Conservation (phyloP, 2,329 filamentous ascomycete species). For the Penicillium frequentans region DNA sequence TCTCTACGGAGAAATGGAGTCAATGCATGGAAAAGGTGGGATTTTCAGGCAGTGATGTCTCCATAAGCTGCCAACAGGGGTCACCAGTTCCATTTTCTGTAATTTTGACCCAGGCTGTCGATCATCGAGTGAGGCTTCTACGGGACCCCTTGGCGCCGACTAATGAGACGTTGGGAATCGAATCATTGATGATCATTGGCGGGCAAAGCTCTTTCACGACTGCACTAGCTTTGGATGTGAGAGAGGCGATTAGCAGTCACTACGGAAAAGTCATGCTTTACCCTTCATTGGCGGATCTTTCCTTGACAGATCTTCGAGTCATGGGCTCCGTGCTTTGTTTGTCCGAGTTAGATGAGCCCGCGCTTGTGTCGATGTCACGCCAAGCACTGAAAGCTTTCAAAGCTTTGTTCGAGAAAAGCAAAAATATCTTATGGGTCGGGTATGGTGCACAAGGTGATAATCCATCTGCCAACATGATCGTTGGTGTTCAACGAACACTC, state of each 20-base stretch:
- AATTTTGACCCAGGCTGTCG: slow-evolving; percentile 35
- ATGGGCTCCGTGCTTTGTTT: slow-evolving; percentile 23
- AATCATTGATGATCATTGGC: slow-evolving; percentile 20
- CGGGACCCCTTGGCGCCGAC: slow-evolving; percentile 25
- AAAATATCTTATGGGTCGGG: slow-evolving; percentile 26
- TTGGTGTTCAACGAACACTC: slow-evolving; percentile 24
- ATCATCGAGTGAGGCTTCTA: slow-evolving; percentile 27
- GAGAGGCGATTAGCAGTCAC: slow-evolving; percentile 3
- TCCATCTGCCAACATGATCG: slow-evolving; percentile 21
- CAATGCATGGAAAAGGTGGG: slow-evolving; percentile 28
- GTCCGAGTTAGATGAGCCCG: slow-evolving; percentile 29
- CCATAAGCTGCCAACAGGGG: neutral
- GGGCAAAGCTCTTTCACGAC: slow-evolving; percentile 10
- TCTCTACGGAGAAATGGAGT: slow-evolving; percentile 34
- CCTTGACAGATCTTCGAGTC: slow-evolving; percentile 8
- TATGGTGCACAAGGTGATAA: slow-evolving; percentile 21
- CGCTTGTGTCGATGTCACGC: slow-evolving; percentile 20
- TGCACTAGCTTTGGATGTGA: slow-evolving; percentile 6
- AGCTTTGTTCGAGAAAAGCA: slow-evolving; percentile 18
- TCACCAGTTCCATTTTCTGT: slow-evolving; percentile 21
- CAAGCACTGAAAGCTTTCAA: slow-evolving; percentile 26
- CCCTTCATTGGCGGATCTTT: slow-evolving; percentile 11
- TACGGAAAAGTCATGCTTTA: slow-evolving; percentile 8
- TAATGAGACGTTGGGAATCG: neutral
- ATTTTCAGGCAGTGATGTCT: slow-evolving; percentile 32